Evolutionary conservation across 768 basidiomycete genomes (phyloP), one percentile per base, ranked within the genome.

Genomic region (Botryobasidium botryosum): DNA sequence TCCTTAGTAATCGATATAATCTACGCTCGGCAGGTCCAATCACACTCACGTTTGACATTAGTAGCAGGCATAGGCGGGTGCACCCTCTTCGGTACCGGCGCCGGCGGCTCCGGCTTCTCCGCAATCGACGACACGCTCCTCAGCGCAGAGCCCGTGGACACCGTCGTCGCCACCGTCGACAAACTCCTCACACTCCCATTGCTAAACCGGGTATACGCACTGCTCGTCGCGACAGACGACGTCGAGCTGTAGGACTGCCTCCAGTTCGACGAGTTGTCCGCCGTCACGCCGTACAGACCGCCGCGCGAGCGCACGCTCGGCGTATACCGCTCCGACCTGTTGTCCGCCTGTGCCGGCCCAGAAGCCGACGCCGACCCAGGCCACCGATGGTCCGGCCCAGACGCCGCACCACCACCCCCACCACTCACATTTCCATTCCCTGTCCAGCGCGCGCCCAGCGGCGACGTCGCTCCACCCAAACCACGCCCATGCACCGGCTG

Each of bases 131-230:
- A 32, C 32, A 8, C n/a, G n/a, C n/a, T n/a, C n/a, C 40, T 49
- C 23, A 45, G 37, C 32, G 29, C 42, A 39, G 54, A 52, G 4
- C 68, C 64, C 20, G 73, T 71, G 26, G 80, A 82, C 5, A 82
- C 72, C 52, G 80, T 82, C 13, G 85, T 88, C 35, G 83, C 84
- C 45, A 72, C 72, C 4, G 85, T 86, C 18, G 79, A 79, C 33
- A 85, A 67, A 51, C 81, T 84, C 45, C 79, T 68, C 46, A 68
- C 55, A 57, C 80, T 79, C 33, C 72, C 70, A 55, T 79, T 79
- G 62, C 81, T 85, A 63, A 79, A 84, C 48, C 77, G 66, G 20
- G 84, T 85, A 54, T 85, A 86, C 27, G 50, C 48, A 25, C 44
- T 46, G 5, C 35, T 47, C 36, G 21, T 44, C 13, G 47, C 35